Evolutionary conservation across 2,329 filamentous ascomycete species (phyloP).

Genomic region (Neopestalotiopsis clavispora): DNA sequence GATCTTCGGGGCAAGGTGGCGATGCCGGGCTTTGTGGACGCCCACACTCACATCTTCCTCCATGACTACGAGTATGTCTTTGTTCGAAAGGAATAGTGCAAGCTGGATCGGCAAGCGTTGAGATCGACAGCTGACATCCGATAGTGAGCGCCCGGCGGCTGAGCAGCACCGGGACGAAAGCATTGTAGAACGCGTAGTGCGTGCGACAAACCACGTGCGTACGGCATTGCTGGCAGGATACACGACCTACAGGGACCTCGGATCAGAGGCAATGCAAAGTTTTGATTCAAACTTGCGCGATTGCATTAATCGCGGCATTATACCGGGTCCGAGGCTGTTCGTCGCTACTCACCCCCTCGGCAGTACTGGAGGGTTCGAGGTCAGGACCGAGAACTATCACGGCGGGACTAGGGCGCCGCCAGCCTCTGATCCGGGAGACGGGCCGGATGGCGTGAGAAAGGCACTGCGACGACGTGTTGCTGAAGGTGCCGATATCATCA

Average conservation of each 20-base stretch:
- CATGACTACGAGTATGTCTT: constrained; percentile 44
- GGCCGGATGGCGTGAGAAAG: constrained; percentile 47
- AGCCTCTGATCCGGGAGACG: constrained; percentile 52
- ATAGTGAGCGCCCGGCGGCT: constrained; percentile 41
- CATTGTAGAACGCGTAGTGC: constrained; percentile 59
- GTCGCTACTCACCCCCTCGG: constrained; percentile 58
- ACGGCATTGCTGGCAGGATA: constrained; percentile 60
- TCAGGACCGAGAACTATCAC: constrained; percentile 49
- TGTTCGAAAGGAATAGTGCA: not conserved
- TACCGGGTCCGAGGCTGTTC: constrained; percentile 59
- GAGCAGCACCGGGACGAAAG: constrained; percentile 63
- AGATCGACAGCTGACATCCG: not conserved
- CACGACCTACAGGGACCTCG: constrained; percentile 63
- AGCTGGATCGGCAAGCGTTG: not conserved
- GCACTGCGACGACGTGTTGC: constrained; percentile 52
- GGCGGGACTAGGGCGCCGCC: constrained; percentile 38
- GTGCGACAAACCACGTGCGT: constrained; percentile 57
- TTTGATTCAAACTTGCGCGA: constrained; percentile 57
- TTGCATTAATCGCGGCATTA: constrained; percentile 57
- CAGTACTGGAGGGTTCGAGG: constrained; percentile 53
- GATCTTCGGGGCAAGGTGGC: constrained; percentile 58
- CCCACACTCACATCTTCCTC: constrained; percentile 62
- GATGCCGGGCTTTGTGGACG: constrained; percentile 58
- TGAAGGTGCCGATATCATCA: constrained; percentile 55
- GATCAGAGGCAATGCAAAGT: constrained; percentile 55